Base-by-base conservation (phyloP, 371 early-diverging fungal genomes). In the Mortierella sp. region DNA sequence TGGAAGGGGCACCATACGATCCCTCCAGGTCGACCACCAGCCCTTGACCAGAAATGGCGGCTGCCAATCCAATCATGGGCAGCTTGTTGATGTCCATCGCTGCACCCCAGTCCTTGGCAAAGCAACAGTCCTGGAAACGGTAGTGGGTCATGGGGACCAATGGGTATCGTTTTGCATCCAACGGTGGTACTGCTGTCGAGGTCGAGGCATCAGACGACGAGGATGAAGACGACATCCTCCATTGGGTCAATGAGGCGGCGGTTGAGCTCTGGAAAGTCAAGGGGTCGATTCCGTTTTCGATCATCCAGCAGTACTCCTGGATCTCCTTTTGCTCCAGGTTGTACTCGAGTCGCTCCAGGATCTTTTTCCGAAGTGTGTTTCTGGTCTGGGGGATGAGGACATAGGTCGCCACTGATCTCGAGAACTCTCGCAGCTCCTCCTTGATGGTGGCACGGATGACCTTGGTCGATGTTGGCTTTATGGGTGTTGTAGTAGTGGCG, bases 21-120 rank as follows among this genome's bases (percentile, higher is more conserved):
- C 82, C 82, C 31, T 82, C 82, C 52, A 82, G 69, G 50, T 82
- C 82, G 31, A 82, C 82, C 22, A 71, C 71, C 4, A 82, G 66
- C 19, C 82, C 82, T 63, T 82, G 82, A 34, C 71, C 68, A 11
- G 82, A 77, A 40, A 82, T 77, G 39, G 77, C 74, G 2, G 82
- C 82, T 0, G 82, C 82, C 5, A 82, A 70, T 58, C 82, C 82
- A 48, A 82, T 82, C 82, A 82, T 82, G 0, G 82, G 82, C 65
- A 82, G 43, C 53, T 82, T 82, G 75, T 82, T 82, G 34, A 74
- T 64, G 48, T 82, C 82, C 82, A 82, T 82, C 14, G 29, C 64
- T 1, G 78, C 74, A 24, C 82, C 82, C 82, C 82, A 82, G 69
- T 82, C 82, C 26, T 82, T 82, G 4, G 82, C 82, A 63, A 82